Conservation (phyloP, 2,329 filamentous ascomycete species). For the Hypoxylon sp. region DNA sequence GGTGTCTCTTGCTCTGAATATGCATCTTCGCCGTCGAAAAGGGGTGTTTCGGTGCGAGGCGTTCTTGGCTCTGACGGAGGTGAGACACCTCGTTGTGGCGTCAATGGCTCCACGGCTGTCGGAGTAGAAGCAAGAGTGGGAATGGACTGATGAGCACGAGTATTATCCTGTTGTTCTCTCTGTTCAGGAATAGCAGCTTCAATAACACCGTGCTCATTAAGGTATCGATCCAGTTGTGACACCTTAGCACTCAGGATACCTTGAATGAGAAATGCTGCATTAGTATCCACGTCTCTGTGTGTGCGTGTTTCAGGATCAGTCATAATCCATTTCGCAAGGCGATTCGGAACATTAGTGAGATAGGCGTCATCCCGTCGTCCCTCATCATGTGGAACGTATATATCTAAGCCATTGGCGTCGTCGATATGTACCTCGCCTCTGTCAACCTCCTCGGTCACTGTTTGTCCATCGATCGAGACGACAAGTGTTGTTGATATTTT, state of each 20-base stretch:
- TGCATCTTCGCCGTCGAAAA: slow-evolving; percentile 6
- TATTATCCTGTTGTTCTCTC: slow-evolving; percentile 3
- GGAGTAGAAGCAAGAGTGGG: background rate
- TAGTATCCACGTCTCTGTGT: background rate
- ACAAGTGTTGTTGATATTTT: slow-evolving; percentile 52
- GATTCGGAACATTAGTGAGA: slow-evolving; percentile 17
- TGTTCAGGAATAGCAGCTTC: slow-evolving; percentile 24
- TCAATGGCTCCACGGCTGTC: slow-evolving; percentile 13
- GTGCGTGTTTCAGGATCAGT: slow-evolving; percentile 15
- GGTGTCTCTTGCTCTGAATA: slow-evolving; percentile 7
- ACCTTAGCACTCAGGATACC: slow-evolving; percentile 1
- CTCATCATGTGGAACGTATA: slow-evolving; percentile 54
- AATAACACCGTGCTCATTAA: slow-evolving; percentile 17
- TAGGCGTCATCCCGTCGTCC: slow-evolving; percentile 14
- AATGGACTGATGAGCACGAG: background rate
- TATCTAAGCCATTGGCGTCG: slow-evolving; percentile 12
- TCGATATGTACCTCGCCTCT: slow-evolving; percentile 43
- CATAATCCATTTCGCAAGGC: slow-evolving; percentile 33
- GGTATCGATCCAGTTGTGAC: slow-evolving; percentile 6
- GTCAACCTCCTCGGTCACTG: slow-evolving; percentile 39
- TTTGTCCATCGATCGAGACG: slow-evolving; percentile 50
- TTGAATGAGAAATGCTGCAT: background rate
- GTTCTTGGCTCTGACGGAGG: slow-evolving; percentile 6
- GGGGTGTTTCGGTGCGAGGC: background rate
- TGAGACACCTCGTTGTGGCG: slow-evolving; percentile 10